phyloP scores from a whole-genome alignment of 768 basidiomycete genomes.

The Sarcodon aspratus region DNA sequence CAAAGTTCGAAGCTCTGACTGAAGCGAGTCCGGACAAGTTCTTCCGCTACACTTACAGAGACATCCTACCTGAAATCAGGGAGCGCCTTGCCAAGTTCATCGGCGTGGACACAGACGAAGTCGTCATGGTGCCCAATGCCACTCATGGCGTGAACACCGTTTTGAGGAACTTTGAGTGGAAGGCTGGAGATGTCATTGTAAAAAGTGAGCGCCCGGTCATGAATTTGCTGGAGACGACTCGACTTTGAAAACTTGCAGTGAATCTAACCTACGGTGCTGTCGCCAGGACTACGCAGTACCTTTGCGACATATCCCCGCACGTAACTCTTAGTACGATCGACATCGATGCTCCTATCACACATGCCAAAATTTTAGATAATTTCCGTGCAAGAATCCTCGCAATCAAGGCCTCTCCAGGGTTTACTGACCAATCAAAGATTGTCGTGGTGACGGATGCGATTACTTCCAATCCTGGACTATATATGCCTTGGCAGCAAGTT shows the following conservation, averaged over 20 bases:
- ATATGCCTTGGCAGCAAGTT: conserved; percentile 63
- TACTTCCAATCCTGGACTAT: conserved; percentile 45
- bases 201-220: conserved; percentile 30
- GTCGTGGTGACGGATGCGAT: conserved; percentile 66
- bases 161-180: conserved; percentile 57
- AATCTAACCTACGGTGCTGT: conserved; percentile 50
- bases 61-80: conserved; percentile 27
- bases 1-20: conserved; percentile 26
- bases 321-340: conserved; percentile 38
- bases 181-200: conserved; percentile 54
- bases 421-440: conserved; percentile 28
- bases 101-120: conserved; percentile 42
- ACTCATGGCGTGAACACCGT: conserved; percentile 59
- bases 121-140: conserved; percentile 50
- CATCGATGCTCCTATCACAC: conserved; percentile 46
- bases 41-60: conserved; percentile 25
- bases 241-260: conserved; percentile 20
- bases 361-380: conserved; percentile 37
- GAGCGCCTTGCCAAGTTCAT: conserved; percentile 35
- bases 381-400: conserved; percentile 29
- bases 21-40: conserved; percentile 52
- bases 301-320: conserved; percentile 43
- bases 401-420: conserved; percentile 12
- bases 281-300: conserved; percentile 34
- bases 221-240: neutral